Conservation (phyloP, 2,329 filamentous ascomycete species). For the Trichoderma breve region DNA sequence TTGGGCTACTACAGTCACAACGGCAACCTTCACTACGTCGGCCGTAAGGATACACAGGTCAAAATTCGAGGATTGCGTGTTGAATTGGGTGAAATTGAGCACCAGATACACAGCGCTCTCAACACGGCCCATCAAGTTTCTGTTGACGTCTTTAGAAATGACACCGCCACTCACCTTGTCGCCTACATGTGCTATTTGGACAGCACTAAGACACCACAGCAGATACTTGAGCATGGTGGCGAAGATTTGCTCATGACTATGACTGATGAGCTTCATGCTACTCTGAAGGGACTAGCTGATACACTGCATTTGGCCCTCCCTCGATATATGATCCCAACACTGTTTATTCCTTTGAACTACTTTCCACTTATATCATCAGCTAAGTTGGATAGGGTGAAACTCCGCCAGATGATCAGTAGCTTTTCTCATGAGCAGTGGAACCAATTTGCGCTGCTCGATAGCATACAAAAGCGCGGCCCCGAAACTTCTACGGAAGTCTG, state of each 20-base stretch:
- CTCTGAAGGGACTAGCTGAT: background rate
- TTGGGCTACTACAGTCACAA: background rate
- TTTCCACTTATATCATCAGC: slow-evolving; percentile 2
- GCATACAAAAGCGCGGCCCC: slow-evolving; percentile 14
- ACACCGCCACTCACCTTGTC: background rate
- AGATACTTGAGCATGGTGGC: background rate
- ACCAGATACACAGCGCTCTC: slow-evolving; percentile 6
- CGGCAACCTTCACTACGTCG: background rate
- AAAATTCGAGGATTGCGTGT: slow-evolving; percentile 14
- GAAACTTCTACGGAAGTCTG: slow-evolving; percentile 24
- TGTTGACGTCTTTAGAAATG: slow-evolving; percentile 9
- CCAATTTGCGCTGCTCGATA: slow-evolving; percentile 27
- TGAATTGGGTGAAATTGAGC: slow-evolving; percentile 18
- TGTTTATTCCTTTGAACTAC: slow-evolving; percentile 1
- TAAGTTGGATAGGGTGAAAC: slow-evolving; percentile 19
- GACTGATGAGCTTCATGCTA: background rate
- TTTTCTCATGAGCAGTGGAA: slow-evolving; percentile 17
- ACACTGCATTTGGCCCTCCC: background rate
- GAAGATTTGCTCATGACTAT: background rate
- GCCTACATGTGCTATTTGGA: slow-evolving; percentile 8
- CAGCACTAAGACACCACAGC: background rate
- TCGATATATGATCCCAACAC: slow-evolving; percentile 9
- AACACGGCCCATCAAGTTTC: background rate
- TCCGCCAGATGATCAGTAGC: background rate
- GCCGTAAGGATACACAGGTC: slow-evolving; percentile 6